Evolutionary conservation across 2,329 filamentous ascomycete species (phyloP).

Genomic region (Capronia americana): DNA sequence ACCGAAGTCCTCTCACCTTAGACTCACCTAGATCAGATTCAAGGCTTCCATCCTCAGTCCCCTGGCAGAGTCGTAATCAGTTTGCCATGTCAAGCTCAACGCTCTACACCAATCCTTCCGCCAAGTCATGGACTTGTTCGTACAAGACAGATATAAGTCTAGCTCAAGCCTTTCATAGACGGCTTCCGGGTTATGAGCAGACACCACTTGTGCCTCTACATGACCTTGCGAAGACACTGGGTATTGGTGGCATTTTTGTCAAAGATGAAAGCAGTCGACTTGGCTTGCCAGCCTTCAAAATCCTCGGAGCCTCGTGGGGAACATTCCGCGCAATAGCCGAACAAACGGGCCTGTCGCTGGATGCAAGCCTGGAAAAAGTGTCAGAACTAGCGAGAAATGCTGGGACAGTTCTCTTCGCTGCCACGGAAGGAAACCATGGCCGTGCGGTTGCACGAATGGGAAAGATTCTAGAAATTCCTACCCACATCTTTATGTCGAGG

Average conservation of each 20-base stretch:
- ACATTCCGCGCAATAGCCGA: slow-evolving; percentile 63
- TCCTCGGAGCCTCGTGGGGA: slow-evolving; percentile 79
- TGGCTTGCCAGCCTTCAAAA: slow-evolving; percentile 77
- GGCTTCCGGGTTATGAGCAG: slow-evolving; percentile 62
- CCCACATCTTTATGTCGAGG: slow-evolving; percentile 65
- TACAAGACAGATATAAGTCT: slow-evolving; percentile 24
- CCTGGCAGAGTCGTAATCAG: background rate
- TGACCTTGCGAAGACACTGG: slow-evolving; percentile 63
- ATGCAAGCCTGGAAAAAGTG: slow-evolving; percentile 54
- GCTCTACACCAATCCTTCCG: slow-evolving; percentile 27
- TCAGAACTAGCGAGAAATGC: slow-evolving; percentile 43
- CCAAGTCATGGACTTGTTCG: slow-evolving; percentile 24
- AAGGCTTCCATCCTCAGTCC: background rate
- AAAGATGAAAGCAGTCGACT: slow-evolving; percentile 76
- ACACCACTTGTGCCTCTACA: slow-evolving; percentile 64
- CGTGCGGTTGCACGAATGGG: slow-evolving; percentile 75
- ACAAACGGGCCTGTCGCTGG: slow-evolving; percentile 52
- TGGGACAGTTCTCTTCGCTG: slow-evolving; percentile 61
- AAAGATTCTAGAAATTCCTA: slow-evolving; percentile 60
- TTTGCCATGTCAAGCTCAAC: slow-evolving; percentile 20
- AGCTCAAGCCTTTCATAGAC: slow-evolving; percentile 59
- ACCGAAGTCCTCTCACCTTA: background rate
- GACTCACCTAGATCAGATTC: background rate
- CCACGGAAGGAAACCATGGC: slow-evolving; percentile 79
- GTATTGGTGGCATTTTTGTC: slow-evolving; percentile 64